phyloP scores from a whole-genome alignment of 257 asterid species.

The Plantago major region DNA sequence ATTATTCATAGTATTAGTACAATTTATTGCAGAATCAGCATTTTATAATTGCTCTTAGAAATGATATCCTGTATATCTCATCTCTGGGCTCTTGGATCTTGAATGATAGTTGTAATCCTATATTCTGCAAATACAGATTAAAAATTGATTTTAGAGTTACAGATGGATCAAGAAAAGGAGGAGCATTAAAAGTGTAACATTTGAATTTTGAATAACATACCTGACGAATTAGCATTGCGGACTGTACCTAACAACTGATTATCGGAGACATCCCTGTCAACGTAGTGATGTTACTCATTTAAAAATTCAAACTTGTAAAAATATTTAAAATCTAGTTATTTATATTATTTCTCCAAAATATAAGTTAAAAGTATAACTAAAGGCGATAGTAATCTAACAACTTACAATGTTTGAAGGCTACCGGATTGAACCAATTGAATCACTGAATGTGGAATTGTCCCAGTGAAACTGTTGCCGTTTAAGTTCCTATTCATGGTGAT shows the following conservation, averaged over 20 bases:
- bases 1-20: too few relatives aligned
- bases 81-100: slow-evolving; percentile 35
- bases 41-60: background rate
- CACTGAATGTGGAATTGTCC: slow-evolving; percentile 26
- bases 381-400: background rate
- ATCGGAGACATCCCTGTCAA: slow-evolving; percentile 36
- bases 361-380: background rate
- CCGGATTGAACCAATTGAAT: slow-evolving; percentile 28
- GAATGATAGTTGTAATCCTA: slow-evolving; percentile 25
- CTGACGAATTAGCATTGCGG: slow-evolving; percentile 14
- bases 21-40: too few relatives aligned
- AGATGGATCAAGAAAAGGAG: too few relatives aligned
- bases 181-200: too few relatives aligned
- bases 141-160: background rate
- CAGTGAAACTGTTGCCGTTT: slow-evolving; percentile 32
- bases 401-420: slow-evolving; percentile 31
- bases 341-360: too few relatives aligned
- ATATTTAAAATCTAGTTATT: too few relatives aligned
- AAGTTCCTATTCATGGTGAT: slow-evolving; percentile 24
- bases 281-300: too few relatives aligned
- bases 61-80: background rate
- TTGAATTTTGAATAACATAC: background rate
- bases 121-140: slow-evolving; percentile 21
- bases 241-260: slow-evolving; percentile 33
- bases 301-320: too few relatives aligned